Conservation (phyloP, 768 basidiomycete species). For the Hygrocybe coccinea region DNA sequence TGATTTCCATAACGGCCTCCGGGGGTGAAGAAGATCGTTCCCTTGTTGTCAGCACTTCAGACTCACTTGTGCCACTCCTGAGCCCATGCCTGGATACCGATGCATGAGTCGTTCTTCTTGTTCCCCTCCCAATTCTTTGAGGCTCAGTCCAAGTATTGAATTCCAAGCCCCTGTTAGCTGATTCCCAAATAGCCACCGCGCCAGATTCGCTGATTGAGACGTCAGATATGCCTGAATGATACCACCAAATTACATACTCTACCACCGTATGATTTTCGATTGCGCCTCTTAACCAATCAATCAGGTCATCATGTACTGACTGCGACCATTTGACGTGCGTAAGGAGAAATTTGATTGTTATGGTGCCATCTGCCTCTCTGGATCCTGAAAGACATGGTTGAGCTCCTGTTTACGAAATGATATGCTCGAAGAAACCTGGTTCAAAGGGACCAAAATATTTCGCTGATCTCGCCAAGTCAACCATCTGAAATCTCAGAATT, state of each 20-base stretch:
- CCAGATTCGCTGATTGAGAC: not conserved
- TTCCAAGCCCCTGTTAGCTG: not conserved
- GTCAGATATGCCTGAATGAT: too few relatives aligned
- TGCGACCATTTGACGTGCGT: not conserved
- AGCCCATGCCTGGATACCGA: too few relatives aligned
- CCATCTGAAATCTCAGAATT: too few relatives aligned
- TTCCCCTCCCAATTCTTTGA: not conserved
- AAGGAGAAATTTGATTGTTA: constrained; percentile 2
- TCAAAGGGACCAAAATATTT: not conserved
- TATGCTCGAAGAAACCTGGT: not conserved
- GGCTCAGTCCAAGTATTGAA: not conserved
- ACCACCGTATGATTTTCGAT: not conserved
- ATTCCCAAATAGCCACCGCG: not conserved
- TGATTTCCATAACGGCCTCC: not conserved
- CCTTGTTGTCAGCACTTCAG: not conserved
- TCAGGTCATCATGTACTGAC: not conserved
- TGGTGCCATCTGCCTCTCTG: not conserved
- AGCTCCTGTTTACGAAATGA: not conserved
- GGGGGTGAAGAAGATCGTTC: not conserved
- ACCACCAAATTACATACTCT: not conserved
- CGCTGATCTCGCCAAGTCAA: not conserved
- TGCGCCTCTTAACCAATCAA: not conserved
- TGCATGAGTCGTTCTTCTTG: not conserved
- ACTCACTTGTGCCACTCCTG: too few relatives aligned
- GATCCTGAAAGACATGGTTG: not conserved